Evolutionary conservation across 2,329 filamentous ascomycete genomes (phyloP).

Genomic region (Lachnellula arida): DNA sequence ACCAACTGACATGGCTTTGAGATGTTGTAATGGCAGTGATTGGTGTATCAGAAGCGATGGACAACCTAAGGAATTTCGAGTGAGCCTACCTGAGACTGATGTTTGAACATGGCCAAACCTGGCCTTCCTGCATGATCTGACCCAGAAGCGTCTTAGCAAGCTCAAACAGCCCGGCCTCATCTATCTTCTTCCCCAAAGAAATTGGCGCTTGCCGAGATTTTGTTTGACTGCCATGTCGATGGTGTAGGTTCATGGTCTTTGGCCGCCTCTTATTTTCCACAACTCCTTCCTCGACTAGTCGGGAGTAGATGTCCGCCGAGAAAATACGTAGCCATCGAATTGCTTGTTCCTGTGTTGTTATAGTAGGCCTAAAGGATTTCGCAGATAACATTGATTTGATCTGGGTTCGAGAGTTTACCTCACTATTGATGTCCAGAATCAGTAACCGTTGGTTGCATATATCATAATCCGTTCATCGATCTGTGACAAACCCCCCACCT

Average conservation of each 20-base stretch:
- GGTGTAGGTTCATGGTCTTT: constrained; percentile 79
- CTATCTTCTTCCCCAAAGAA: constrained; percentile 67
- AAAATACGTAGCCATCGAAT: constrained; percentile 87
- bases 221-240: constrained; percentile 68
- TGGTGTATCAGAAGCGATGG: neutral
- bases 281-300: constrained; percentile 86
- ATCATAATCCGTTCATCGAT: too few species aligned
- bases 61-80: neutral
- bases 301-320: constrained; percentile 81
- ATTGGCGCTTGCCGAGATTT: constrained; percentile 74
- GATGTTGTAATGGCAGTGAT: neutral
- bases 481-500: too few species aligned
- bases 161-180: constrained; percentile 67
- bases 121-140: constrained; percentile 73
- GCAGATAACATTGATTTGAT: constrained; percentile 98
- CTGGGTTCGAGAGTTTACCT: constrained; percentile 85
- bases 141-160: constrained; percentile 71
- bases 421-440: constrained; percentile 44
- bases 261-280: constrained; percentile 83
- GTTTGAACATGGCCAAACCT: constrained; percentile 87
- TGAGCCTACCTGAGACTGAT: constrained; percentile 58
- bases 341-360: constrained; percentile 73
- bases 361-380: constrained; percentile 86
- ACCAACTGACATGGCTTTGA: neutral
- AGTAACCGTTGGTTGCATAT: neutral